These are phyloP conservation scores for Xylaria longipes DNA, from an alignment of 495 filamentous ascomycete genomes.

Conservation along the genomic window DNA sequence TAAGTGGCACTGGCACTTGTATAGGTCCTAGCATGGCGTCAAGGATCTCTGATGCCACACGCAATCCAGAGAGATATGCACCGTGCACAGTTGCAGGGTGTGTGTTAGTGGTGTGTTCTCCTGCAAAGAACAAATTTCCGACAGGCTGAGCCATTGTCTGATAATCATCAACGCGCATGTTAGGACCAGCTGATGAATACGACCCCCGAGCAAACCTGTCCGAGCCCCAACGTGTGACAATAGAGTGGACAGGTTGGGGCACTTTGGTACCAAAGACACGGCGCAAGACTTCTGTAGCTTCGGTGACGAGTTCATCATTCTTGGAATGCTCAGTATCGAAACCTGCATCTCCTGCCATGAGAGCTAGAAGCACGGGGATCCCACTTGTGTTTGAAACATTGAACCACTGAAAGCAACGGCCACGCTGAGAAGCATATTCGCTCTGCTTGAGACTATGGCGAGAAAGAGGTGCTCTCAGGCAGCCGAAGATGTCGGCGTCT, in stretches of 20 bases:
- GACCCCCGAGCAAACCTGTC: conserved; percentile 89
- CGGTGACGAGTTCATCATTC: conserved; percentile 75
- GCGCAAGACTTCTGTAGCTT: conserved; percentile 78
- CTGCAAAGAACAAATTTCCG: conserved; percentile 93
- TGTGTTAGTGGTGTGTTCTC: conserved; percentile 92
- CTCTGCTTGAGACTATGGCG: conserved; percentile 58
- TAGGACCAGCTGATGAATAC: conserved; percentile 89
- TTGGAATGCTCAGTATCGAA: conserved; percentile 78
- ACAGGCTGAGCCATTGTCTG: conserved; percentile 86
- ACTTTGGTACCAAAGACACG: conserved; percentile 61
- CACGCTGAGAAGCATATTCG: conserved; percentile 63
- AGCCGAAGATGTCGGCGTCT: conserved; percentile 91
- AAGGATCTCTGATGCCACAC: conserved; percentile 85
- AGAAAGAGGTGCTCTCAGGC: conserved; percentile 72
- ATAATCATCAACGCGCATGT: conserved; percentile 85
- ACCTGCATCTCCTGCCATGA: conserved; percentile 97
- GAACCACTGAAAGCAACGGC: conserved; percentile 97
- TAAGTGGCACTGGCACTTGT: conserved; percentile 72
- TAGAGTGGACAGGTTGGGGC: conserved; percentile 80
- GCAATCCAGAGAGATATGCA: conserved; percentile 90
- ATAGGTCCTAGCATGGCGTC: conserved; percentile 82
- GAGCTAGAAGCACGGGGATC: conserved; percentile 81
- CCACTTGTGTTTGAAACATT: conserved; percentile 91
- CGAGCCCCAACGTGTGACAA: conserved; percentile 91
- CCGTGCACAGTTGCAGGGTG: conserved; percentile 98